Conservation (phyloP, 345 rosid genomes). For the Bruguiera sexangula region DNA sequence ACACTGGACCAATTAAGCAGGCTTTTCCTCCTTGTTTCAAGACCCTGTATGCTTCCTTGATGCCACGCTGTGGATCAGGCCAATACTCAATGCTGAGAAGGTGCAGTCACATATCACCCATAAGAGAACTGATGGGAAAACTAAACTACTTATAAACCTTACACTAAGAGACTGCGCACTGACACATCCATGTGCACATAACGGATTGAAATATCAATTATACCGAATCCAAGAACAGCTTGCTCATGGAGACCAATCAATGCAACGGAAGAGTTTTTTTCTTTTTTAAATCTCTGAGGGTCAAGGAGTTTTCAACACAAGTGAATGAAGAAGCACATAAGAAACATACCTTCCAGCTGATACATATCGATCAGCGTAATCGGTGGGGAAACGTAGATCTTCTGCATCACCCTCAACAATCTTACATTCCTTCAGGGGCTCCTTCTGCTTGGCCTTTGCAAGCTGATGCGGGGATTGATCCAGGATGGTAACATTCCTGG, state of each 20-base stretch:
- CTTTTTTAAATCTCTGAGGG: background rate
- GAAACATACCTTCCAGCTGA: conserved; percentile 84
- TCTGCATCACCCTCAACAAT: conserved; percentile 95
- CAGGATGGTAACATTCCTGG: conserved; percentile 90
- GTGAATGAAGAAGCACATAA: conserved; percentile 2
- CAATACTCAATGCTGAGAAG: conserved; percentile 89
- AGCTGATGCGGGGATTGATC: conserved; percentile 99
- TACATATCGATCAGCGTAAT: conserved; percentile 90
- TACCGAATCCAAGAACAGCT: background rate
- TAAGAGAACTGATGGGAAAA: conserved; percentile 13
- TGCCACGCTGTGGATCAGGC: conserved; percentile 99
- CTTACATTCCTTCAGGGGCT: conserved; percentile 91
- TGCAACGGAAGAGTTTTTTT: too few relatives aligned
- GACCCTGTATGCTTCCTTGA: conserved; percentile 93
- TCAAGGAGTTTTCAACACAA: background rate
- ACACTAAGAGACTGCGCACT: background rate
- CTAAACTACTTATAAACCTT: background rate
- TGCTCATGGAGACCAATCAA: too few relatives aligned
- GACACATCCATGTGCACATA: background rate
- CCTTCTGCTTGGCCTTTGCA: conserved; percentile 90
- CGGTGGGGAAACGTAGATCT: conserved; percentile 83
- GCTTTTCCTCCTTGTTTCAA: conserved; percentile 91
- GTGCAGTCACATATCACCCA: conserved; percentile 6
- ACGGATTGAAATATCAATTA: background rate
- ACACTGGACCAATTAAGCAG: conserved; percentile 89